phyloP scores from a whole-genome alignment of 2,329 filamentous ascomycete genomes.

The Aurifilum marmelostoma region DNA sequence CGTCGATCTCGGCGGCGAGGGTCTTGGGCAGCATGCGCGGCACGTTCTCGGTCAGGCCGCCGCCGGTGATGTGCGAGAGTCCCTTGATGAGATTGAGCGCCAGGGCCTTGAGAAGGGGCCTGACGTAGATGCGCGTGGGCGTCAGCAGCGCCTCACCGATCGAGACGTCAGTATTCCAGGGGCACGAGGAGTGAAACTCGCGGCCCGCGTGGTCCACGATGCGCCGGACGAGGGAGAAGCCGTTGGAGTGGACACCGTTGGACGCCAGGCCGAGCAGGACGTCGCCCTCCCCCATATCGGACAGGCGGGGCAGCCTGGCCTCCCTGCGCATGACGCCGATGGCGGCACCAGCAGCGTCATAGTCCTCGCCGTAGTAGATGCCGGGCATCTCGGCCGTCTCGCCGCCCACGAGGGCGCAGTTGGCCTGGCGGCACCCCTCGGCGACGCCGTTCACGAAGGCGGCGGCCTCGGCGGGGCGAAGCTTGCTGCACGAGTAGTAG shows the following conservation, averaged over 20 bases:
- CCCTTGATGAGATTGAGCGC: conserved; percentile 76
- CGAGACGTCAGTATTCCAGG: conserved; percentile 65
- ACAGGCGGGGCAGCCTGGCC: conserved; percentile 73
- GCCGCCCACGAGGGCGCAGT: conserved; percentile 91
- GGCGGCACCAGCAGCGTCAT: conserved; percentile 89
- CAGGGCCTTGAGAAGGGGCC: conserved; percentile 69
- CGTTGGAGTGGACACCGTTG: conserved; percentile 91
- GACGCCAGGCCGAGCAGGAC: conserved; percentile 84
- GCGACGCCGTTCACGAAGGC: conserved; percentile 92
- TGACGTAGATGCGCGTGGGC: conserved; percentile 93
- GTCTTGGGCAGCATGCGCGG: conserved; percentile 85
- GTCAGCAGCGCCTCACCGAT: conserved; percentile 81
- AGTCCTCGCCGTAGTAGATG: conserved; percentile 86
- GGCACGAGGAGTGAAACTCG: conserved; percentile 70
- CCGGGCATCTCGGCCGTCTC: conserved; percentile 99
- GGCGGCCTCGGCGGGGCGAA: conserved; percentile 76
- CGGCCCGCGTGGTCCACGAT: conserved; percentile 77
- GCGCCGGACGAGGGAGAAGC: conserved; percentile 93
- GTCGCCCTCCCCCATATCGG: conserved; percentile 79
- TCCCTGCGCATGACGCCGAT: conserved; percentile 77
- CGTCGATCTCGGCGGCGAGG: conserved; percentile 81
- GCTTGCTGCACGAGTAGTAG: conserved; percentile 92
- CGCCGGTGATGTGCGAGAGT: conserved; percentile 95
- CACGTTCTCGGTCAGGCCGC: conserved; percentile 90
- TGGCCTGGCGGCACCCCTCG: conserved; percentile 79